These are phyloP conservation scores for Discostella stelligeroides DNA, from an alignment of 108 stramenopile genomes.

Conservation along the genomic window DNA sequence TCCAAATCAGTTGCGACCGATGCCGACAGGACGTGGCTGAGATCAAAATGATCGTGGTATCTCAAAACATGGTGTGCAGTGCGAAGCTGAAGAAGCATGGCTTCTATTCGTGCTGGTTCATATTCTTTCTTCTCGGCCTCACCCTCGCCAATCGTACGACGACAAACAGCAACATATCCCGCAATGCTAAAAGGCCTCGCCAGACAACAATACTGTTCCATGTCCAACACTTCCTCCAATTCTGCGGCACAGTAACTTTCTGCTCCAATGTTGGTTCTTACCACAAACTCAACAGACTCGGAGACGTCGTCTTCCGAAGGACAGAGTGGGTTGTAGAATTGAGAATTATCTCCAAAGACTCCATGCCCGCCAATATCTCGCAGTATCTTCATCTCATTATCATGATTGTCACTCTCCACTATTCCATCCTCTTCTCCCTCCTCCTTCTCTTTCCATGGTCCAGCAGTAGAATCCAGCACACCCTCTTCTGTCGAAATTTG, in stretches of 20 bases:
- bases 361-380: neutral
- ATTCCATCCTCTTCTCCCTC: neutral
- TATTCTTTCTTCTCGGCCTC: conserved; percentile 4
- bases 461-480: conserved; percentile 21
- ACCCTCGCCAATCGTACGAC: neutral
- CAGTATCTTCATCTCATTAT: neutral
- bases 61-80: conserved; percentile 64
- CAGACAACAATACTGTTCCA: conserved; percentile 21
- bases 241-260: conserved; percentile 65
- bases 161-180: conserved; percentile 59
- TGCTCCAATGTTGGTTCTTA: conserved; percentile 70
- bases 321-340: conserved; percentile 10
- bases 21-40: conserved; percentile 38
- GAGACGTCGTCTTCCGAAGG: conserved; percentile 1
- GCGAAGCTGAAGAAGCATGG: conserved; percentile 43
- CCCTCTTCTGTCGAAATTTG: conserved; percentile 36
- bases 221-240: conserved; percentile 48
- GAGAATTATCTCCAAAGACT: conserved; percentile 51
- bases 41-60: conserved; percentile 65
- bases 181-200: conserved; percentile 60
- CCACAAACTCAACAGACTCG: conserved; percentile 28
- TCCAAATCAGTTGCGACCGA: neutral
- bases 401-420: conserved; percentile 1
- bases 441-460: conserved; percentile 22
- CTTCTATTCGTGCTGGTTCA: conserved; percentile 14